Conservation (phyloP, 768 basidiomycete species). For the Rhizopogon rudus region DNA sequence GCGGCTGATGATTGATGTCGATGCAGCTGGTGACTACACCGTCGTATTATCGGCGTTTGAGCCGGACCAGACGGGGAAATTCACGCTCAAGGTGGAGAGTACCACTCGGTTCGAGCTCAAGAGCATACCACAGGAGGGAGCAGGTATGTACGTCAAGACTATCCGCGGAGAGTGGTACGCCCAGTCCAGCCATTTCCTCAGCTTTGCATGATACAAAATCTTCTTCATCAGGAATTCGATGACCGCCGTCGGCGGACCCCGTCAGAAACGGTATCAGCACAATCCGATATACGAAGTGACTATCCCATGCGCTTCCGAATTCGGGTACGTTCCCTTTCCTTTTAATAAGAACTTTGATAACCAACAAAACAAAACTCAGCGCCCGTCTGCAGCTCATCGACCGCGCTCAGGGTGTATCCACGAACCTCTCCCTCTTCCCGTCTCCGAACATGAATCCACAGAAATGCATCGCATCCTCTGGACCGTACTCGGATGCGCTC, state of each 20-base stretch:
- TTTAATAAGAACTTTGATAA: background rate
- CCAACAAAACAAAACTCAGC: conserved; percentile 29
- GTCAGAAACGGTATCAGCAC: conserved; percentile 52
- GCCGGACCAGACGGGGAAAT: conserved; percentile 61
- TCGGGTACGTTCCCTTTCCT: conserved; percentile 42
- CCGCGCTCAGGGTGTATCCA: conserved; percentile 35
- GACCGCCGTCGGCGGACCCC: conserved; percentile 67
- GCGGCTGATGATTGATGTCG: background rate
- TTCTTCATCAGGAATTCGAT: conserved; percentile 40
- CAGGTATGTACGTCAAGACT: conserved; percentile 79
- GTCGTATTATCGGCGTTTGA: conserved; percentile 85
- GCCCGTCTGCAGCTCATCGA: conserved; percentile 63
- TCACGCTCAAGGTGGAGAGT: conserved; percentile 59
- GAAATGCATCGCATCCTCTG: conserved; percentile 59
- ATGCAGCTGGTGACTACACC: conserved; percentile 64
- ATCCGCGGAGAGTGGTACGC: conserved; percentile 73
- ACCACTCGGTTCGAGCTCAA: conserved; percentile 55
- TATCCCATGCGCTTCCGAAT: conserved; percentile 44
- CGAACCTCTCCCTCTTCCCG: conserved; percentile 60
- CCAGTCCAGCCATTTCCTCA: background rate
- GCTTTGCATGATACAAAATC: background rate
- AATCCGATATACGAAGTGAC: conserved; percentile 70
- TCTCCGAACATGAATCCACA: conserved; percentile 25
- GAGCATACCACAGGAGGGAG: conserved; percentile 78
- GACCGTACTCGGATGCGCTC: conserved; percentile 70